Percentiles rank a stretch among this genome's conserved stretches.
Evolutionary conservation across 768 basidiomycete species (phyloP).

Genomic region (Phaeolepiota aurea): DNA sequence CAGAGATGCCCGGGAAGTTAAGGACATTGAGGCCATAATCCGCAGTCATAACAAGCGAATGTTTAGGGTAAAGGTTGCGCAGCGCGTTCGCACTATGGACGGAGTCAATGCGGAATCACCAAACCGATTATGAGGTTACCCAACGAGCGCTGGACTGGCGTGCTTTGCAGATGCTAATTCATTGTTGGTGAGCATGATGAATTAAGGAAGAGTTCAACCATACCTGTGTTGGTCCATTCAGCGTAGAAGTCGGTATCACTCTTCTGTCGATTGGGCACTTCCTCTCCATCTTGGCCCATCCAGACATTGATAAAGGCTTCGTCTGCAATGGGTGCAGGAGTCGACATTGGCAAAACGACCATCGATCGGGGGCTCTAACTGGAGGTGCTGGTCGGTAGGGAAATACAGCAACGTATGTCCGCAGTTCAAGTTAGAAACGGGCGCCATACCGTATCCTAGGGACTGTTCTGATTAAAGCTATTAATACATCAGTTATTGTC

Average conservation of each 20-base stretch:
- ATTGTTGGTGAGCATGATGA: conserved; percentile 1
- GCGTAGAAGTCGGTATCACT: conserved; percentile 31
- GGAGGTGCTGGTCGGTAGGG: neutral
- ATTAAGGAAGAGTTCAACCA: conserved; percentile 4
- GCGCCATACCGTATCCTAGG: no score
- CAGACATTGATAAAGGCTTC: conserved; percentile 40
- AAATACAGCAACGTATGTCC: no score
- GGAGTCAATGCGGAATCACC: neutral
- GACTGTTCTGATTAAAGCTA: no score
- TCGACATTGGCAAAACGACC: no score
- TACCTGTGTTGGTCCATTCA: conserved; percentile 47
- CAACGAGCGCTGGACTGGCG: conserved; percentile 32
- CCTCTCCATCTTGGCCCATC: conserved; percentile 17
- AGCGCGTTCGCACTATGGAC: conserved; percentile 35
- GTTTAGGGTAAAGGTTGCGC: conserved; percentile 49
- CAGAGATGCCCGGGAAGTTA: conserved; percentile 38
- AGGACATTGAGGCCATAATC: conserved; percentile 40
- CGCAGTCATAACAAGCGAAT: conserved; percentile 47
- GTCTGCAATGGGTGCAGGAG: conserved; percentile 8
- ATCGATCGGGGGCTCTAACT: neutral
- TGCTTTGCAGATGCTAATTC: conserved; percentile 45
- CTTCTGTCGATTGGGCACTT: conserved; percentile 1
- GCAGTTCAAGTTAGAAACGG: no score
- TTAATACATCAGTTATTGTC: no score
- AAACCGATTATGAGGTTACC: conserved; percentile 20